Percentiles rank a stretch among this genome's conserved stretches.
Conservation (phyloP, 176 grass and related monocot species). For the Tillandsia leiboldiana region DNA sequence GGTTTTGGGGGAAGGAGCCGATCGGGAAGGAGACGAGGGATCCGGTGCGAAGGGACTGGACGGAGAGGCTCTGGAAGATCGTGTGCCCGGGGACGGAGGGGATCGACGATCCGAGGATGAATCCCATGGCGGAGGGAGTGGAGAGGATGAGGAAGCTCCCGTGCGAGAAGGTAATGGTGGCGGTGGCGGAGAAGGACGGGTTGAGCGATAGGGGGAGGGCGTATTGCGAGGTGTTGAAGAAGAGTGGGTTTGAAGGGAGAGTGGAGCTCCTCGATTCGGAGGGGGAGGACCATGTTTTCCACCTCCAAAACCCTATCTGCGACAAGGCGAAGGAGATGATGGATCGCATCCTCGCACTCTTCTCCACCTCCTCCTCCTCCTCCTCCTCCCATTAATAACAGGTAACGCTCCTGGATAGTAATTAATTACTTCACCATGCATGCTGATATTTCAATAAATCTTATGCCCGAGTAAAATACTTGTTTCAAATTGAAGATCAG, state of each 20-base stretch:
- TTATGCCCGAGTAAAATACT: no score
- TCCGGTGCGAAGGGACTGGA: not conserved
- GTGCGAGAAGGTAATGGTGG: slow-evolving; percentile 12
- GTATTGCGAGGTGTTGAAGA: slow-evolving; percentile 34
- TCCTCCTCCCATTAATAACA: no score
- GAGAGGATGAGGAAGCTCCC: not conserved
- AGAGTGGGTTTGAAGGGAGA: not conserved
- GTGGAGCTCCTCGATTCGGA: slow-evolving; percentile 41
- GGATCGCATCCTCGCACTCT: slow-evolving; percentile 21
- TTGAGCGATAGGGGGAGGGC: slow-evolving; percentile 28
- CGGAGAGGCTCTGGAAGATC: slow-evolving; percentile 18
- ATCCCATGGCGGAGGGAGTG: slow-evolving; percentile 26
- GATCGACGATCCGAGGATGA: slow-evolving; percentile 37
- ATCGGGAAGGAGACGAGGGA: not conserved
- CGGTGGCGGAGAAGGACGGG: slow-evolving; percentile 30
- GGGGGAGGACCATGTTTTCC: slow-evolving; percentile 38
- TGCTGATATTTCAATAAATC: no score
- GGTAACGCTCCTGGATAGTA: no score
- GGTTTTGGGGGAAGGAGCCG: slow-evolving; percentile 19
- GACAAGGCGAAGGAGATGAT: slow-evolving; percentile 34
- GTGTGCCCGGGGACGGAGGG: slow-evolving; percentile 18
- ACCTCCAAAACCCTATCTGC: slow-evolving; percentile 24
- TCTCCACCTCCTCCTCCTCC: not conserved
- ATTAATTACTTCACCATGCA: no score
- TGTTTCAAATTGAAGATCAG: no score